Evolutionary conservation across 148 eudicot genomes (phyloP).

Genomic region (Arctostaphylos glauca): DNA sequence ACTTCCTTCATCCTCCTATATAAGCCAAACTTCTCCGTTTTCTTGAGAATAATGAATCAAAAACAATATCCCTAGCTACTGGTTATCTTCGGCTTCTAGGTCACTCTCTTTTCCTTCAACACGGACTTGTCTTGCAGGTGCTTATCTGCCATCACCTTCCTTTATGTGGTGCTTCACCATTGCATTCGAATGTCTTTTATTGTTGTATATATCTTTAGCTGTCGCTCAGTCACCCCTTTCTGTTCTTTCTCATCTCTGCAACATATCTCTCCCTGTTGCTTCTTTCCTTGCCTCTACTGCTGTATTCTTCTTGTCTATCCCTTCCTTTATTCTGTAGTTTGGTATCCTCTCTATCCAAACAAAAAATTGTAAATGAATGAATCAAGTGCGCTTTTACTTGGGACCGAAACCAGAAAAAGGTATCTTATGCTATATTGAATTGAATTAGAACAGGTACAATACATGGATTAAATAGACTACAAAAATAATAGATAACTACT

Average conservation of each 20-base stretch:
- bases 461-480: too few species aligned
- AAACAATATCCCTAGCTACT: too few species aligned
- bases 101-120: neutral
- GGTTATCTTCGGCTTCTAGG: neutral
- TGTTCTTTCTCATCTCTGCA: neutral
- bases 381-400: neutral
- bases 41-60: neutral
- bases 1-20: neutral
- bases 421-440: too few species aligned
- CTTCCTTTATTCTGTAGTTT: neutral
- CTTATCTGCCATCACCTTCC: neutral
- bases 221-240: neutral
- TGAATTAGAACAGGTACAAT: too few species aligned
- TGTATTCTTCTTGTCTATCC: neutral
- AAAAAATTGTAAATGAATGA: too few species aligned
- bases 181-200: neutral
- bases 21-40: neutral
- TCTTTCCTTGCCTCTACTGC: neutral
- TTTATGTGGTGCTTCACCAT: neutral
- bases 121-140: neutral
- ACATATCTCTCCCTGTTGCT: neutral
- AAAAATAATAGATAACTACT: too few species aligned
- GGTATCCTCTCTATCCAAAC: neutral
- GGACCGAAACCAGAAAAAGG: neutral
- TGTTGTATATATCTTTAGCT: neutral